phyloP scores from a whole-genome alignment of 2,329 filamentous ascomycete species.

The Mycocentrospora acerina region DNA sequence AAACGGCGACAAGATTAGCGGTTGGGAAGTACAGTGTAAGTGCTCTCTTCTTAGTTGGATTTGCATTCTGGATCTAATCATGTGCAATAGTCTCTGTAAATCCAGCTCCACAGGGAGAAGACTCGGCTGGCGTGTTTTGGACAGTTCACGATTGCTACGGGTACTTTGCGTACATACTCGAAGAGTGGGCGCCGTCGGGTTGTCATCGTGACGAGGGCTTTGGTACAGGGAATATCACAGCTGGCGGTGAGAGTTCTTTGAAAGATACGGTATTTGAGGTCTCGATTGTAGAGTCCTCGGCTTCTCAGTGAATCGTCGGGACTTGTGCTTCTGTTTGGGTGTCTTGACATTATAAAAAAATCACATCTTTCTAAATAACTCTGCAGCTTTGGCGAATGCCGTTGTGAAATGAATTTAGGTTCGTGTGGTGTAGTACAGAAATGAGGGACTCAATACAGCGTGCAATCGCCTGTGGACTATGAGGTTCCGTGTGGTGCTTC shows the following conservation, averaged over 20 bases:
- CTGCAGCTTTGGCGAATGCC: too few species aligned
- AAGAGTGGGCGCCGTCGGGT: conserved; percentile 18
- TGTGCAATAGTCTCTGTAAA: conserved; percentile 23
- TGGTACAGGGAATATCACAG: conserved; percentile 23
- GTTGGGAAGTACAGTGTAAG: conserved; percentile 25
- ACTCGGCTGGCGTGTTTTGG: conserved; percentile 23
- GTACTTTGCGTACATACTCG: conserved; percentile 26
- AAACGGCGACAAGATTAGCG: conserved; percentile 17
- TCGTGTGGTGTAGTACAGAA: too few species aligned
- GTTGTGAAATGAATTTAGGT: too few species aligned
- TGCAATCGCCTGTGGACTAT: too few species aligned
- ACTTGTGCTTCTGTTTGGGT: too few species aligned
- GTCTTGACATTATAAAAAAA: too few species aligned
- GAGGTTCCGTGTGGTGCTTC: too few species aligned
- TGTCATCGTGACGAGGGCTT: conserved; percentile 22
- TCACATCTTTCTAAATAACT: too few species aligned
- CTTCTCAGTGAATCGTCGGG: too few species aligned
- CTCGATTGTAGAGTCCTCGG: too few species aligned
- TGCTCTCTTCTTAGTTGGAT: neutral
- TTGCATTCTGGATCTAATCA: conserved; percentile 1
- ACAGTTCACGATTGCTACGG: conserved; percentile 29
- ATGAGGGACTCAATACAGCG: too few species aligned
- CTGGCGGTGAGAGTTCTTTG: conserved; percentile 22
- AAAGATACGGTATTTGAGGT: conserved; percentile 26
- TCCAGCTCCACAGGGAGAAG: conserved; percentile 17